phyloP scores from a whole-genome alignment of 805 yeast genomes.

The Schizosaccharomyces octosporus region DNA sequence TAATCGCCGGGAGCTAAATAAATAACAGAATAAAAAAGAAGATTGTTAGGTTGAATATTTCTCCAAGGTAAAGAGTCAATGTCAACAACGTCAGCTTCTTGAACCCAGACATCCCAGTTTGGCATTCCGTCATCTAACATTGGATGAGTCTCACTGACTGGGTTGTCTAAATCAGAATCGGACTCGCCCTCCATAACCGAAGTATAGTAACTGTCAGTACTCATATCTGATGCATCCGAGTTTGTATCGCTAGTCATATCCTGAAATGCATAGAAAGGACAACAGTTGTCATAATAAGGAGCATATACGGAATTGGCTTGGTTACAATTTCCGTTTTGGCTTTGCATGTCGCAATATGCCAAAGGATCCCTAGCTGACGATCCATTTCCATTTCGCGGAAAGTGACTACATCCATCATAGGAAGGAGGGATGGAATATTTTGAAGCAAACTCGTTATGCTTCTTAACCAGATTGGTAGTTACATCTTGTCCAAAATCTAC shows the following conservation, averaged over 20 bases:
- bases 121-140: neutral
- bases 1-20: conserved; percentile 96
- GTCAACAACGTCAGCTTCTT: neutral
- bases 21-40: conserved; percentile 67
- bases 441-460: neutral
- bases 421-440: neutral
- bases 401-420: neutral
- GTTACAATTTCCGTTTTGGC: too few species aligned
- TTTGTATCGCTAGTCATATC: neutral
- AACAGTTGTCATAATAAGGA: neutral
- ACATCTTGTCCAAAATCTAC: neutral
- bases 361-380: neutral
- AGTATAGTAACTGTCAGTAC: too few species aligned
- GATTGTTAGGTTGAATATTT: conserved; percentile 18
- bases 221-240: too few species aligned
- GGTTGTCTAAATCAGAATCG: neutral
- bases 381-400: neutral
- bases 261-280: neutral
- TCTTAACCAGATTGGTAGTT: neutral
- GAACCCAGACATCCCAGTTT: neutral
- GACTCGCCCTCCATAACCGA: neutral
- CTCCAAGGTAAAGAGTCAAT: neutral
- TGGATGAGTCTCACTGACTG: neutral
- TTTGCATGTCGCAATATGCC: too few species aligned
- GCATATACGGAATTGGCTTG: too few species aligned